Conservation (phyloP, 129 eudicot genomes). For the Logfia minima region DNA sequence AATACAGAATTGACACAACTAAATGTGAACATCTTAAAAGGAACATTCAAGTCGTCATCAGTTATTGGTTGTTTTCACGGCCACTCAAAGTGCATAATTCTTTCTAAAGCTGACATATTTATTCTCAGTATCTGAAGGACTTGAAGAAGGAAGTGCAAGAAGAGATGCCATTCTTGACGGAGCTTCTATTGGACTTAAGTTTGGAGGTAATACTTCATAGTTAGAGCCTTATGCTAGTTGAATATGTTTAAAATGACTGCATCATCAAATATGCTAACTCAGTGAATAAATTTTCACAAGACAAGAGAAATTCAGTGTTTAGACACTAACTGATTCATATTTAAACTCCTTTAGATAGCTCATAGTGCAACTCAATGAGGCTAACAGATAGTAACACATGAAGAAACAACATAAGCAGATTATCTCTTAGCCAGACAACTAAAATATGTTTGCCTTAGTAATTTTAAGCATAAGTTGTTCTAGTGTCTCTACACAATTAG, state of each 20-base stretch:
- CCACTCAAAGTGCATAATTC: neutral
- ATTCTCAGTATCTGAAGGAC: slow-evolving; percentile 53
- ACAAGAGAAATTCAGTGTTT: neutral
- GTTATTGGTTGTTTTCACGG: neutral
- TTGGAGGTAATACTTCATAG: slow-evolving; percentile 40
- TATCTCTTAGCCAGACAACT: neutral
- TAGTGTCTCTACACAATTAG: neutral
- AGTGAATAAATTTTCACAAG: neutral
- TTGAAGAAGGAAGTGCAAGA: slow-evolving; percentile 61
- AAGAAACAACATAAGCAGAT: neutral
- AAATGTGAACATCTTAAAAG: neutral
- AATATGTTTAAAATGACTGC: neutral
- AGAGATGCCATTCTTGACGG: slow-evolving; percentile 58
- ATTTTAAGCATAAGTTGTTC: neutral
- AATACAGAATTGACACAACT: neutral
- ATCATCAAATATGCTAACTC: neutral
- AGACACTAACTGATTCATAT: neutral
- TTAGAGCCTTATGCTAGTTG: neutral
- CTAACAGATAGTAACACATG: neutral
- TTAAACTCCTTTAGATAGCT: neutral
- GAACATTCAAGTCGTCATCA: neutral
- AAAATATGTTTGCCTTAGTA: neutral
- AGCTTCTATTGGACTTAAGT: slow-evolving; percentile 49
- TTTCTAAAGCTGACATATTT: neutral
- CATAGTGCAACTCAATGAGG: slow-evolving; percentile 1